phyloP scores from a whole-genome alignment of 441 rosid species.

The Arabidopsis hybrid region DNA sequence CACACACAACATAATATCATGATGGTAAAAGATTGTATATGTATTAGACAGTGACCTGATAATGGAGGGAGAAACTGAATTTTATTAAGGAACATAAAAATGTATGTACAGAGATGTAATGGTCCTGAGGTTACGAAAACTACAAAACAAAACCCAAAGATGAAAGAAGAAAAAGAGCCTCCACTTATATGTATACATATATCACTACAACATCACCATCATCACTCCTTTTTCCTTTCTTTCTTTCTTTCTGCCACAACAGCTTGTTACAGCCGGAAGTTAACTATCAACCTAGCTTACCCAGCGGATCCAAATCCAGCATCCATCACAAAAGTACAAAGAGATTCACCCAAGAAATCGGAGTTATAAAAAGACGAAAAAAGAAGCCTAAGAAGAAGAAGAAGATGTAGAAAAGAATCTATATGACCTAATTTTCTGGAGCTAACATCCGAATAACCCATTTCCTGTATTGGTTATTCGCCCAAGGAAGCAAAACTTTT shows the following conservation, averaged over 20 bases:
- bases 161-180: conserved; percentile 26
- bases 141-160: neutral
- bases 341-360: conserved; percentile 18
- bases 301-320: conserved; percentile 15
- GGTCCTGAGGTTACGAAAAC: conserved; percentile 31
- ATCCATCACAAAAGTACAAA: conserved; percentile 24
- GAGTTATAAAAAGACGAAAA: conserved; percentile 3
- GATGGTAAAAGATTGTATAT: neutral
- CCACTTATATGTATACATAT: conserved; percentile 30
- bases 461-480: conserved; percentile 26
- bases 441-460: conserved; percentile 31
- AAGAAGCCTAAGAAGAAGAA: conserved; percentile 31
- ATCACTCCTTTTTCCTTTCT: conserved; percentile 16
- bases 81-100: conserved; percentile 37
- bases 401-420: conserved; percentile 35
- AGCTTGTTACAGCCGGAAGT: conserved; percentile 29
- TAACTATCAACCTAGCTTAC: conserved; percentile 27
- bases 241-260: conserved; percentile 14
- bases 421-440: conserved; percentile 31
- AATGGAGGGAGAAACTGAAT: conserved; percentile 23
- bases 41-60: neutral
- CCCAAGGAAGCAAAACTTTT: conserved; percentile 39
- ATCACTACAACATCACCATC: conserved; percentile 37
- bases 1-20: neutral
- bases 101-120: conserved; percentile 38